A percentile compares a stretch with the other conserved stretches of the same genome.
Conservation (phyloP, 805 yeast genomes). For the Wickerhamiella cacticola region DNA sequence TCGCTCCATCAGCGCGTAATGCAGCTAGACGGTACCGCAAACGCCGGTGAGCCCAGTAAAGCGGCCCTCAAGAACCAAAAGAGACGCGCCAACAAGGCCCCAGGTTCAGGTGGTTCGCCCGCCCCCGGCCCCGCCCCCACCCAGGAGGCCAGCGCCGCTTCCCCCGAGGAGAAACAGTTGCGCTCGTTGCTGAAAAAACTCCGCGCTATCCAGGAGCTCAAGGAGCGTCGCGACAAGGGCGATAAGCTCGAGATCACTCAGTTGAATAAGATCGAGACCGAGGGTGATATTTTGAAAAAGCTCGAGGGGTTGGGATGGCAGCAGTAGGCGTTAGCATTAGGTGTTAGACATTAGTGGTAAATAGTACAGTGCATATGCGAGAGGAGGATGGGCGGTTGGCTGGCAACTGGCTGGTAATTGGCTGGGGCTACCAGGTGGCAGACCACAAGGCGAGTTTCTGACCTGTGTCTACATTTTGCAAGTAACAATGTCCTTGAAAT, state of each 20-base stretch:
- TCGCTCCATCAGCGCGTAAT: conserved; percentile 22
- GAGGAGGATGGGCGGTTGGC: no score
- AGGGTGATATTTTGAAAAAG: conserved; percentile 65
- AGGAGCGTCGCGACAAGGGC: conserved; percentile 70
- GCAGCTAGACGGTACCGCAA: conserved; percentile 26
- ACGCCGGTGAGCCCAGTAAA: conserved; percentile 39
- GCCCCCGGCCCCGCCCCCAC: conserved; percentile 26
- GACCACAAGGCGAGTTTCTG: no score
- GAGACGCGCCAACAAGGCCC: conserved; percentile 40
- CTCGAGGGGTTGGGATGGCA: conserved; percentile 65
- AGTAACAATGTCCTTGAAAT: no score
- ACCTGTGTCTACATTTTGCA: no score
- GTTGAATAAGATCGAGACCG: conserved; percentile 76
- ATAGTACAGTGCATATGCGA: no score
- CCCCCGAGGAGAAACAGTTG: conserved; percentile 80
- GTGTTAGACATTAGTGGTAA: no score
- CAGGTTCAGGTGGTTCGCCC: conserved; percentile 15
- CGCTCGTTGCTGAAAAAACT: conserved; percentile 83
- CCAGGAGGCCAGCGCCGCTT: conserved; percentile 35
- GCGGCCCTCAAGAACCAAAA: conserved; percentile 62
- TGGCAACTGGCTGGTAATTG: no score
- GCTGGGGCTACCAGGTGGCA: no score
- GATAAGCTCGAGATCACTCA: conserved; percentile 90
- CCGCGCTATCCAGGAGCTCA: conserved; percentile 87
- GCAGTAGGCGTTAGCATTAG: no score